Conservation (phyloP, 2,329 filamentous ascomycete species). For the Xylaria sp. region DNA sequence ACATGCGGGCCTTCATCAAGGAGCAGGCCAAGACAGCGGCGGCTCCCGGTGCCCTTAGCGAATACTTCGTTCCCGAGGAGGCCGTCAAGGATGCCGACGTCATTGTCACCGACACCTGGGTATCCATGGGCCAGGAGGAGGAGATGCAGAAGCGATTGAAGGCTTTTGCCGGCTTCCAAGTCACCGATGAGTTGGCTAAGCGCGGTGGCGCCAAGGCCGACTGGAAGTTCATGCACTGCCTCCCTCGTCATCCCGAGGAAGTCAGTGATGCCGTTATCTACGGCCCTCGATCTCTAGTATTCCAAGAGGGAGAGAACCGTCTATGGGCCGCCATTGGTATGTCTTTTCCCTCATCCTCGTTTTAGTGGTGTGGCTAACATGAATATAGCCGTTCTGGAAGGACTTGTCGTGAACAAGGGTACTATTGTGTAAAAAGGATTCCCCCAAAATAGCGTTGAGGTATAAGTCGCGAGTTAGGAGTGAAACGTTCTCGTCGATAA, state of each 20-base stretch:
- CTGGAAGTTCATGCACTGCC: slow-evolving; percentile 99
- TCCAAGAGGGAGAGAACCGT: slow-evolving; percentile 90
- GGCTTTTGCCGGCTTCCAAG: slow-evolving; percentile 85
- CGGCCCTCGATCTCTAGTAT: slow-evolving; percentile 76
- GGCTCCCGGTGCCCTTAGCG: slow-evolving; percentile 60
- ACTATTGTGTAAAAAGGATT: slow-evolving; percentile 45
- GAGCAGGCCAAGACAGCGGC: slow-evolving; percentile 53
- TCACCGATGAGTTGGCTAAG: slow-evolving; percentile 79
- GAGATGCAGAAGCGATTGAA: slow-evolving; percentile 72
- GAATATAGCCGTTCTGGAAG: slow-evolving; percentile 67
- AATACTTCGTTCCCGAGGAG: slow-evolving; percentile 78
- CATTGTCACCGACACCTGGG: slow-evolving; percentile 94
- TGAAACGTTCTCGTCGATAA: background rate
- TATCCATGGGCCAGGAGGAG: slow-evolving; percentile 95
- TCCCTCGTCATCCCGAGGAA: slow-evolving; percentile 88
- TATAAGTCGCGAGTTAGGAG: background rate
- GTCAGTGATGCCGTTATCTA: slow-evolving; percentile 95
- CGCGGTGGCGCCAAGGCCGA: slow-evolving; percentile 77
- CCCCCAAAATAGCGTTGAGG: background rate
- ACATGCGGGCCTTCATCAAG: slow-evolving; percentile 69
- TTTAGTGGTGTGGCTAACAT: slow-evolving; percentile 13
- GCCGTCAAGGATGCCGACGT: slow-evolving; percentile 81
- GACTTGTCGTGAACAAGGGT: slow-evolving; percentile 91
- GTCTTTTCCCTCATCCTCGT: slow-evolving; percentile 30
- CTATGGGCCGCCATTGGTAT: slow-evolving; percentile 80